Evolutionary conservation across 2,329 filamentous ascomycete genomes (phyloP), one percentile per base, ranked within the genome.

Genomic region (Phaeosphaeriaceae sp.): DNA sequence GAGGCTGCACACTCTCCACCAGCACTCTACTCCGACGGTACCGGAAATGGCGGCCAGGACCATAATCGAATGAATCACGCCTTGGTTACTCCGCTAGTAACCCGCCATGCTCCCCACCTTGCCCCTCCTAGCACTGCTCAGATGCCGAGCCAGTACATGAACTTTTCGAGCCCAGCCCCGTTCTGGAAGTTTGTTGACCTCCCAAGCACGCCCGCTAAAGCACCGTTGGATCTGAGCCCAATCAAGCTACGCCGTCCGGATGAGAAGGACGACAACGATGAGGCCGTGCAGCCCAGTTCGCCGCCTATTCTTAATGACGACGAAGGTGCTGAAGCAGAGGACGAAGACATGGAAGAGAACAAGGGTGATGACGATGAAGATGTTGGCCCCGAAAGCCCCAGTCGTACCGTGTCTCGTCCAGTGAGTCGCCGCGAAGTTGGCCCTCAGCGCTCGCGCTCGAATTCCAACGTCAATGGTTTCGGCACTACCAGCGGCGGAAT

Each of bases 131-230:
- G 90, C 69, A 94, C 91, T 6, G 88, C 90, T 5, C 90, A 93
- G 72, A 84, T 91, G 54, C 92, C 92, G 10, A 93, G 90, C 71
- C 90, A 93, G 70, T 91, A 92, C 75, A 92, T 94, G 86, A 91
- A 91, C 33, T 93, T 92, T 47, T 92, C 89, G 67, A 93, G 90
- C 31, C 92, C 92, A 0, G 92, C 92, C 1, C 91, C 91, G 0
- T 95, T 96, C 76, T 96, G 92, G 92, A 93, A 91, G 75, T 95
- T 91, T 76, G 88, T 90, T 42, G 90, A 93, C 64, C 85, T 92
- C 58, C 86, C 86, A 24, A 91, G 88, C 76, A 93, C 91, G 1
- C 91, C 91, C 1, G 80, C 91, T 7, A 78, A 78, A 59, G 67
- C 65, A 11, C 68, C 66, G 10, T 60, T 73, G 17, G 75, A 77